Base-by-base conservation (phyloP, 2,329 filamentous ascomycete species). In the Xylariaceae sp. region DNA sequence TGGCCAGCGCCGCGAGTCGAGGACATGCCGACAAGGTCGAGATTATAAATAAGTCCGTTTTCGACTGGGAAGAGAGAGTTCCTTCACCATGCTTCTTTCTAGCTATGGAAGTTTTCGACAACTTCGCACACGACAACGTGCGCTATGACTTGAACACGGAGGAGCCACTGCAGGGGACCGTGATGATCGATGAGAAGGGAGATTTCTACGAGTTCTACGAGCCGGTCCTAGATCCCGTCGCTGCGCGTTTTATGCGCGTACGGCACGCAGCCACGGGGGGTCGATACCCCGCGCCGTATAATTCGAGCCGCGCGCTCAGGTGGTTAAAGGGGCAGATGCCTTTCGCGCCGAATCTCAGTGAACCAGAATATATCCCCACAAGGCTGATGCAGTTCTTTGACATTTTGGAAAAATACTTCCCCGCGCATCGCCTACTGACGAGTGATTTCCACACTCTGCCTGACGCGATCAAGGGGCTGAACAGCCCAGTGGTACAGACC, bases 21-120 rank as follows among this genome's bases (percentile, higher is more conserved):
- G 89, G 89, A 13, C 93, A 98, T 65, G 68, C 76, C 3, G 83
- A 83, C 60, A 91, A 89, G 59, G 89, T 97, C 42, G 87, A 95
- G 56, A 95, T 98, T 62, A 83, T 97, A 66, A 96, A 97, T 68
- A 80, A 82, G 54, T 94, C 87, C 58, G 87, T 98, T 60, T 97
- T 98, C 60, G 89, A 95, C 64, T 98, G 93, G 91, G 72, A 85
- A 50, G 79, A 79, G 35, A 87, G 86, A 52, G 87, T 96, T n/a
- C 85, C 89, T 8, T 87, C 85, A 3, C 93, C 91, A 0, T 97
- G 93, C 71, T 98, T 95, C 74, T 97, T 98, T 73, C 79, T 98
- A 32, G 93, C 91, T 34, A 85, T 98, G 66, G 93, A 98, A 67
- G 93, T 98, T 51, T 95, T 96, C 59, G 93, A 98, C 72, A 98